These are phyloP conservation scores for Candida sakaeoensis DNA, from an alignment of 805 yeast species.

Conservation along the genomic window DNA sequence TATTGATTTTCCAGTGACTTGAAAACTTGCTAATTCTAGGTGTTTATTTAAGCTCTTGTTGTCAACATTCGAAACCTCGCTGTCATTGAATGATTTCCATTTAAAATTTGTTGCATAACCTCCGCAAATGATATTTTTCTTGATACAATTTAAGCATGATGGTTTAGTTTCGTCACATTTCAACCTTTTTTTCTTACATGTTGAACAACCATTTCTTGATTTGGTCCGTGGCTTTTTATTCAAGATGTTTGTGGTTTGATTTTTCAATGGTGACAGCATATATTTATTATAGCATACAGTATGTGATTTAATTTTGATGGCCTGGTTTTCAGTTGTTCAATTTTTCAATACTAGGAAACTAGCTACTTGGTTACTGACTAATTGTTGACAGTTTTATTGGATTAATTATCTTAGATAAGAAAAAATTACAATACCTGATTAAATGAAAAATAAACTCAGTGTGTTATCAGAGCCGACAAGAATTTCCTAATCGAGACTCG, in stretches of 20 bases:
- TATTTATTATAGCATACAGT: not conserved
- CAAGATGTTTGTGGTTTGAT: not conserved
- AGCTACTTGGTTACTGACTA: not conserved
- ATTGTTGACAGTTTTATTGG: not conserved
- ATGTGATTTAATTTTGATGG: not conserved
- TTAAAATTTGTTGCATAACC: slow-evolving; percentile 63
- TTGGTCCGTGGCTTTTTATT: slow-evolving; percentile 12
- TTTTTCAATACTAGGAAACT: not conserved
- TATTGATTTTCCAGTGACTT: slow-evolving; percentile 53
- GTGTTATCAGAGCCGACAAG: slow-evolving; percentile 1
- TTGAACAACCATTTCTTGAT: slow-evolving; percentile 22
- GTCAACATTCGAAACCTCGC: not conserved
- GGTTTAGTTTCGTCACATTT: slow-evolving; percentile 29
- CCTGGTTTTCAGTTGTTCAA: not conserved
- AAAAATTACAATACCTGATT: not conserved
- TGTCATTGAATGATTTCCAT: slow-evolving; percentile 54
- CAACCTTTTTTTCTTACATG: slow-evolving; percentile 18
- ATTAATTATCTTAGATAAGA: slow-evolving; percentile 1
- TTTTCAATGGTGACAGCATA: slow-evolving; percentile 7
- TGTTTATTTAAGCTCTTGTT: slow-evolving; percentile 36
- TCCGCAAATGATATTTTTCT: slow-evolving; percentile 56
- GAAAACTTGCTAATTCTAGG: slow-evolving; percentile 51
- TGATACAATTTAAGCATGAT: slow-evolving; percentile 20
- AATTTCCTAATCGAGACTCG: not conserved
- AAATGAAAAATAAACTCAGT: not conserved